phyloP scores from a whole-genome alignment of 441 rosid species.

The Bruguiera hainesii region DNA sequence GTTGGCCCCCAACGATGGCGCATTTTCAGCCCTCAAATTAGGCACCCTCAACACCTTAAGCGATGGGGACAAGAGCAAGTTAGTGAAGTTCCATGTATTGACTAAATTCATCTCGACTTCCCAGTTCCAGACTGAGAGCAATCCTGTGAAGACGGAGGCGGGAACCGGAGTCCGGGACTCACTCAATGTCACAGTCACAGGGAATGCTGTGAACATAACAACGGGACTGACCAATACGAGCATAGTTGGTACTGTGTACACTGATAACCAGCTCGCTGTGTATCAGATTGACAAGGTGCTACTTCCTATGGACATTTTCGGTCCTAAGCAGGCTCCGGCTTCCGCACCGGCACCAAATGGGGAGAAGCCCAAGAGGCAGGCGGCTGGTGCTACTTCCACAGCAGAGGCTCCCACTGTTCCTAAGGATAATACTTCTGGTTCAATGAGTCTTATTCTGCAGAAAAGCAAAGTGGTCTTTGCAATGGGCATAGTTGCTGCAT shows the following conservation, averaged over 20 bases:
- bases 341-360: slow-evolving; percentile 66
- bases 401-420: slow-evolving; percentile 37
- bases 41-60: slow-evolving; percentile 70
- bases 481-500: slow-evolving; percentile 23
- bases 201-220: slow-evolving; percentile 62
- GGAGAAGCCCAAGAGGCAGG: slow-evolving; percentile 47
- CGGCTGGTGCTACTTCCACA: slow-evolving; percentile 14
- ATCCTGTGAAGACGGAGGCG: slow-evolving; percentile 78
- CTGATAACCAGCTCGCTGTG: slow-evolving; percentile 77
- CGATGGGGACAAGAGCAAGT: slow-evolving; percentile 59
- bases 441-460: slow-evolving; percentile 22
- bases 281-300: slow-evolving; percentile 78
- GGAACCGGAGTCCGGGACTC: slow-evolving; percentile 63
- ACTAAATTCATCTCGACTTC: slow-evolving; percentile 50
- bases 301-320: slow-evolving; percentile 66
- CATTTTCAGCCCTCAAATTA: slow-evolving; percentile 53
- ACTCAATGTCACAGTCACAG: slow-evolving; percentile 62
- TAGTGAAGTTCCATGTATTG: slow-evolving; percentile 70
- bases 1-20: slow-evolving; percentile 71
- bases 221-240: slow-evolving; percentile 74
- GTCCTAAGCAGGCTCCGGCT: slow-evolving; percentile 56
- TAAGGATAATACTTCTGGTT: slow-evolving; percentile 42
- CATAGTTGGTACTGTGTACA: slow-evolving; percentile 62
- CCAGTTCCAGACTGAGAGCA: slow-evolving; percentile 76
- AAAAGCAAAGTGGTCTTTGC: slow-evolving; percentile 19